phyloP scores from a whole-genome alignment of 2,329 filamentous ascomycete genomes.

The Pseudocercospora fuligena region DNA sequence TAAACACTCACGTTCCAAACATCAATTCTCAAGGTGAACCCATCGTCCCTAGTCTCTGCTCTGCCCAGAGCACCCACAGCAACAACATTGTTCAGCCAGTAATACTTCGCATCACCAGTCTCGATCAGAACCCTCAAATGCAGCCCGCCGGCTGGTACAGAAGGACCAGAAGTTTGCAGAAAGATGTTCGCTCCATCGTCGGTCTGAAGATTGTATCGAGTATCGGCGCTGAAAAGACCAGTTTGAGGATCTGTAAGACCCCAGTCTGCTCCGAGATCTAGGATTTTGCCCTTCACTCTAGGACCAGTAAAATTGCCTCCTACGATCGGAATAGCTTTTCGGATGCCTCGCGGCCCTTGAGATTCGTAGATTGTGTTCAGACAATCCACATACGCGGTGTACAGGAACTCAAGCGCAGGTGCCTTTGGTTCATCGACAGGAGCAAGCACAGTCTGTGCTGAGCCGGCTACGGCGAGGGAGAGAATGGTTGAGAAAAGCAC shows the following conservation, averaged over 20 bases:
- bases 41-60: conserved; percentile 22
- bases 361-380: conserved; percentile 32
- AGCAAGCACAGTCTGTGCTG: conserved; percentile 16
- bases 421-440: conserved; percentile 17
- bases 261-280: conserved; percentile 47
- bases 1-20: conserved; percentile 36
- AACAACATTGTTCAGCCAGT: conserved; percentile 47
- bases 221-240: conserved; percentile 41
- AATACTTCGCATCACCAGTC: conserved; percentile 41
- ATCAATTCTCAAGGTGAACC: conserved; percentile 33
- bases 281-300: conserved; percentile 35
- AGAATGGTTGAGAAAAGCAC: conserved; percentile 11
- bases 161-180: conserved; percentile 34
- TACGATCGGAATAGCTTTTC: conserved; percentile 39
- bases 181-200: conserved; percentile 42
- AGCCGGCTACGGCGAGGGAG: conserved; percentile 11
- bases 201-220: conserved; percentile 45
- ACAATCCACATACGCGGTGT: conserved; percentile 37
- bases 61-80: conserved; percentile 29
- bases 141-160: conserved; percentile 32
- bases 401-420: conserved; percentile 37
- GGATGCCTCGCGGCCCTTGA: conserved; percentile 35
- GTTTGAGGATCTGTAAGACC: conserved; percentile 40
- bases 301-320: conserved; percentile 41
- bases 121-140: conserved; percentile 44